These are phyloP conservation scores for Phytophthora colocasiae DNA, from an alignment of 352 stramenopile genomes.

Conservation along the genomic window DNA sequence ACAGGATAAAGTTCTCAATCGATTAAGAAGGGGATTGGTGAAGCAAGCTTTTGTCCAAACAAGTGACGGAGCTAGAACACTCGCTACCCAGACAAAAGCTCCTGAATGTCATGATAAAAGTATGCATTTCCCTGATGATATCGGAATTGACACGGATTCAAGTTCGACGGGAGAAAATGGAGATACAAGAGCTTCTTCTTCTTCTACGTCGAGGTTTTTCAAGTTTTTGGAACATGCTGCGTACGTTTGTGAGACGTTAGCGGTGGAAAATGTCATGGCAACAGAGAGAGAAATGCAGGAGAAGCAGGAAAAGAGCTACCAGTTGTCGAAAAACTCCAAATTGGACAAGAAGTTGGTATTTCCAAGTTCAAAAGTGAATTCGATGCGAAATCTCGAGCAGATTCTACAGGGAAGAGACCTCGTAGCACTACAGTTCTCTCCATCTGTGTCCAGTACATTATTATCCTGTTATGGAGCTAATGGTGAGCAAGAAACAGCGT, in stretches of 20 bases:
- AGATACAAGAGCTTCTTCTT: slow-evolving; percentile 14
- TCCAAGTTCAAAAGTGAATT: slow-evolving; percentile 26
- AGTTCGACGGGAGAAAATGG: not conserved
- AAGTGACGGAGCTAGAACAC: slow-evolving; percentile 59
- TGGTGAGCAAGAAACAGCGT: slow-evolving; percentile 9
- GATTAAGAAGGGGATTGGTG: slow-evolving; percentile 55
- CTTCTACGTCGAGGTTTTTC: slow-evolving; percentile 58
- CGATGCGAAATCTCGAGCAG: slow-evolving; percentile 28
- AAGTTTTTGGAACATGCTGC: slow-evolving; percentile 67
- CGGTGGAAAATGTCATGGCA: slow-evolving; percentile 58
- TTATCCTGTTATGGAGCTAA: slow-evolving; percentile 47
- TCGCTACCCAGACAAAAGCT: slow-evolving; percentile 62
- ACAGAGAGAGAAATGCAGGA: slow-evolving; percentile 12
- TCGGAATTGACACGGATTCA: slow-evolving; percentile 57
- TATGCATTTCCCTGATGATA: slow-evolving; percentile 84
- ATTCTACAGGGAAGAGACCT: slow-evolving; percentile 45
- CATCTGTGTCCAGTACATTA: slow-evolving; percentile 55
- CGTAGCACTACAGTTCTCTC: slow-evolving; percentile 54
- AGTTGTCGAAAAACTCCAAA: slow-evolving; percentile 46
- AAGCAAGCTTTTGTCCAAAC: slow-evolving; percentile 67
- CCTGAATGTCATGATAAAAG: slow-evolving; percentile 47
- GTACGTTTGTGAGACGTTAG: slow-evolving; percentile 63
- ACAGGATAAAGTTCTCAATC: slow-evolving; percentile 61
- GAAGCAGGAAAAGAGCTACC: slow-evolving; percentile 27
- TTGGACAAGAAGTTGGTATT: slow-evolving; percentile 43